These are phyloP conservation scores for Saccharomycopsis phalli DNA, from an alignment of 1,139 yeast species.

Conservation along the genomic window DNA sequence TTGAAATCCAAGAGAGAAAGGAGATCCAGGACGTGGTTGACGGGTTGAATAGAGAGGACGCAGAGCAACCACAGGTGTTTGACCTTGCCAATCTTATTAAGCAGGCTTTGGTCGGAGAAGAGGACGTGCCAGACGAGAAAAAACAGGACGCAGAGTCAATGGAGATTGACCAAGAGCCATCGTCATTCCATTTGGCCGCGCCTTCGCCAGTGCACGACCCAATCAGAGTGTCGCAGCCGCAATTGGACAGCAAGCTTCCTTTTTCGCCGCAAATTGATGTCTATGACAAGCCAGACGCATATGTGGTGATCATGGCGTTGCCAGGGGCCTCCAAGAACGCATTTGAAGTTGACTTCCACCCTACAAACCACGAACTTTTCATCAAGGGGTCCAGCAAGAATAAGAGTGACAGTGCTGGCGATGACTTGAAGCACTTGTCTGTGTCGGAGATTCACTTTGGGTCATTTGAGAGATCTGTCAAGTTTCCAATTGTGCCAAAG, in stretches of 20 bases:
- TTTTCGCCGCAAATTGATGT: slow-evolving; percentile 50
- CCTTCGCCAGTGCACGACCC: slow-evolving; percentile 33
- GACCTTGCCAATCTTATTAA: slow-evolving; percentile 21
- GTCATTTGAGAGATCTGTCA: slow-evolving; percentile 44
- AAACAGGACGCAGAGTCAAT: slow-evolving; percentile 5
- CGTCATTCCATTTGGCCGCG: slow-evolving; percentile 26
- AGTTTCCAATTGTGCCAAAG: slow-evolving; percentile 42
- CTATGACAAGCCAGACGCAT: slow-evolving; percentile 37
- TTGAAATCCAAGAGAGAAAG: not conserved
- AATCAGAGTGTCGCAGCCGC: slow-evolving; percentile 39
- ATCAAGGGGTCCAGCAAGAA: slow-evolving; percentile 38
- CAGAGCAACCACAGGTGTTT: slow-evolving; percentile 19
- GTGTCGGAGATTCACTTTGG: slow-evolving; percentile 42
- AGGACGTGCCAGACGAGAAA: too few relatives aligned
- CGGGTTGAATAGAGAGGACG: slow-evolving; percentile 19
- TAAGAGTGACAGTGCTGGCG: slow-evolving; percentile 18
- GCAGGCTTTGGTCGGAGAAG: slow-evolving; percentile 20
- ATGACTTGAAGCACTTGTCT: slow-evolving; percentile 28
- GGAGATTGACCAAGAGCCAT: slow-evolving; percentile 15
- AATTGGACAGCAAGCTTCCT: slow-evolving; percentile 33
- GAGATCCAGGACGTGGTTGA: not conserved
- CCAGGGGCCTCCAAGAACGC: slow-evolving; percentile 46
- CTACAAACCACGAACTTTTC: slow-evolving; percentile 40
- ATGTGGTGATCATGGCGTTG: slow-evolving; percentile 38
- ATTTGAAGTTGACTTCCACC: slow-evolving; percentile 48